A percentile compares a stretch with the other conserved stretches of the same genome.
Evolutionary conservation across 2,329 filamentous ascomycete genomes (phyloP).

Genomic region (Daldinia sp.): DNA sequence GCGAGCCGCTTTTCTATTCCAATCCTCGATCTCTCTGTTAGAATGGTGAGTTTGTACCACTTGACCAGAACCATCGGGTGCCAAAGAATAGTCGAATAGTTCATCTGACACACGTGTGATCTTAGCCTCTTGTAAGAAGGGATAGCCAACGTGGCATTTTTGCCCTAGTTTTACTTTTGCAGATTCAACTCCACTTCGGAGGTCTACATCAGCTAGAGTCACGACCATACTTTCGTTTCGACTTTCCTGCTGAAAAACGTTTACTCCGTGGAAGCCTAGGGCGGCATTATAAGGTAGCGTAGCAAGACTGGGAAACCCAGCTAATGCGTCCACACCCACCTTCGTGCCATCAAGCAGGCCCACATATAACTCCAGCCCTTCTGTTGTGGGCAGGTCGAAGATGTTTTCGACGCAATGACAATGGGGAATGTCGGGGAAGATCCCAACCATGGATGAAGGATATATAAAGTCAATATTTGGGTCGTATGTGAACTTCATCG

Average conservation of each 20-base stretch:
- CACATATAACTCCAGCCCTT: conserved; percentile 86
- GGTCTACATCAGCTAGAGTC: conserved; percentile 81
- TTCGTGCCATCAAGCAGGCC: conserved; percentile 88
- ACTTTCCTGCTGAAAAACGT: conserved; percentile 95
- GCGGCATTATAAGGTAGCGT: conserved; percentile 85
- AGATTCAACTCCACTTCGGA: conserved; percentile 74
- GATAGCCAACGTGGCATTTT: conserved; percentile 91
- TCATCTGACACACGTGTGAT: conserved; percentile 91
- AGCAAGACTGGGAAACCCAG: conserved; percentile 91
- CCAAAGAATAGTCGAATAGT: conserved; percentile 86
- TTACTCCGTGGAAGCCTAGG: conserved; percentile 89
- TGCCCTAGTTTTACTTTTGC: conserved; percentile 86
- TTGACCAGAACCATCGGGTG: conserved; percentile 70
- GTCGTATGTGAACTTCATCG: conserved; percentile 91
- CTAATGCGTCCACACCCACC: conserved; percentile 83
- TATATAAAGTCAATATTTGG: conserved; percentile 83
- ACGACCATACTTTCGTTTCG: conserved; percentile 97
- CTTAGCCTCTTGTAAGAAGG: conserved; percentile 94
- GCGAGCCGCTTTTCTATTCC: conserved; percentile 83
- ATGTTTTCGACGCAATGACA: conserved; percentile 97
- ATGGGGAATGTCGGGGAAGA: conserved; percentile 88
- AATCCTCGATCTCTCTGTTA: conserved; percentile 82
- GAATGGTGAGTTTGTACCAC: conserved; percentile 78
- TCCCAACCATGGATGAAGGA: conserved; percentile 85
- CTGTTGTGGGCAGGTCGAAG: conserved; percentile 92